Base-by-base conservation (phyloP, 164 flowering plant species). In the Stephania yunnanensis region DNA sequence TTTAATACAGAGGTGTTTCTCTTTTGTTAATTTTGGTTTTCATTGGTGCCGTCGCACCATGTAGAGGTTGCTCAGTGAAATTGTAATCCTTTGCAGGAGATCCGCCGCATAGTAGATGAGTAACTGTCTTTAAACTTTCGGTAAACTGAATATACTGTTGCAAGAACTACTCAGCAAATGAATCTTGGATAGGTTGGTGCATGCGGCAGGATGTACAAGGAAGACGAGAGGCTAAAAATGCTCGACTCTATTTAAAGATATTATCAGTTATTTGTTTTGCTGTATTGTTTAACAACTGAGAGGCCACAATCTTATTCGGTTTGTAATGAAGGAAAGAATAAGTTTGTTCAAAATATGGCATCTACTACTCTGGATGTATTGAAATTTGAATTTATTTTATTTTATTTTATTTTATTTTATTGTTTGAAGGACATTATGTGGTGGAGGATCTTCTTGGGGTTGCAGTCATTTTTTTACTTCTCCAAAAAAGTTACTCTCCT, bases 401-500 rank as follows among this genome's bases (percentile, higher is more conserved):
- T 0, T 25, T 45, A 5, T 74, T 25, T 10, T 25, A n/a, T n/a
- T n/a, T n/a, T n/a, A n/a, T n/a, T n/a, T 25, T 25, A 0, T 25
- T 25, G 25, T 25, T 50, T 25, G 80, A 72, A 95, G 99, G 99
- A 55, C 99, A 95, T 85, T 81, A 90, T 11, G 87, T 93, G 78
- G 87, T 92, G 73, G 99, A 95, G 74, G 92, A 81, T 82, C 82
- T 93, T 78, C 95, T 95, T 69, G 70, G 72, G 90, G 25, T 87
- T 68, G 98, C 85, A 69, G 91, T 95, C 69, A 30, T 93, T 64
- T 88, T 87, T 81, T 83, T 90, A 42, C 90, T 95, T 61, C 81
- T 92, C 20, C 97, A 88, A 77, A 95, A 95, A 77, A 92, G 98
- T 89, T 95, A 95, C 85, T 31, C 10, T 30, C 50, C n/a, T 71